A percentile compares a stretch with the other conserved stretches of the same genome.
Evolutionary conservation across 208 protist species (phyloP).

Genomic region (Trypanosoma cruzi): DNA sequence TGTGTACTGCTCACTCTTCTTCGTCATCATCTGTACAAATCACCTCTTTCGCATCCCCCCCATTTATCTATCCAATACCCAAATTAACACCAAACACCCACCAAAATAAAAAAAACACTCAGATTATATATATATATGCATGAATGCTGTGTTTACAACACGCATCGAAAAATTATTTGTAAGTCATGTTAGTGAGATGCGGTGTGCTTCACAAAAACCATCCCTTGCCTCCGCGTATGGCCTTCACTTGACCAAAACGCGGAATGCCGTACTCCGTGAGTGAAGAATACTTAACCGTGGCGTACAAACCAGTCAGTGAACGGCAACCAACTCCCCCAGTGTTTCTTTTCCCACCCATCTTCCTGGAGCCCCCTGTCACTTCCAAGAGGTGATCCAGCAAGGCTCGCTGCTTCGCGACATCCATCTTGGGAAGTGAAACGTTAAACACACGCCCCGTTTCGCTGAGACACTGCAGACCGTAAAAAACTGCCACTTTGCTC

Average conservation of each 20-base stretch:
- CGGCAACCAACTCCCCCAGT: background rate
- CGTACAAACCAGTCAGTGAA: constrained; percentile 82
- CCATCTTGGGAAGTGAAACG: constrained; percentile 73
- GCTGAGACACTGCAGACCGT: constrained; percentile 82
- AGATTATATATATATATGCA: background rate
- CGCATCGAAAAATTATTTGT: background rate
- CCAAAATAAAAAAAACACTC: too few relatives aligned
- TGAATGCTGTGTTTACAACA: background rate
- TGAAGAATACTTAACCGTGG: constrained; percentile 79
- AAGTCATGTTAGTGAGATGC: background rate
- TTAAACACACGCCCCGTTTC: constrained; percentile 82
- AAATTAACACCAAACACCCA: too few relatives aligned
- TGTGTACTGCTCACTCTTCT: too few relatives aligned
- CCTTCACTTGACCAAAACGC: constrained; percentile 85
- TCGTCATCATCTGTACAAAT: too few relatives aligned
- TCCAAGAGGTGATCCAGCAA: constrained; percentile 71
- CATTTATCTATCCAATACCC: too few relatives aligned
- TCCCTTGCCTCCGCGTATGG: constrained; percentile 84
- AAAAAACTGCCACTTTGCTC: constrained; percentile 53
- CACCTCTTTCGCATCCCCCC: too few relatives aligned
- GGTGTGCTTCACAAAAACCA: constrained; percentile 66
- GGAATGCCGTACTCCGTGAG: constrained; percentile 86
- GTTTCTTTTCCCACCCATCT: constrained; percentile 13
- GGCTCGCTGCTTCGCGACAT: constrained; percentile 45
- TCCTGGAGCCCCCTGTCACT: constrained; percentile 26